A percentile compares a stretch with the other conserved stretches of the same genome.
These are phyloP conservation scores for Wallacemonas collosoma DNA, from an alignment of 208 protist genomes.

Conservation along the genomic window DNA sequence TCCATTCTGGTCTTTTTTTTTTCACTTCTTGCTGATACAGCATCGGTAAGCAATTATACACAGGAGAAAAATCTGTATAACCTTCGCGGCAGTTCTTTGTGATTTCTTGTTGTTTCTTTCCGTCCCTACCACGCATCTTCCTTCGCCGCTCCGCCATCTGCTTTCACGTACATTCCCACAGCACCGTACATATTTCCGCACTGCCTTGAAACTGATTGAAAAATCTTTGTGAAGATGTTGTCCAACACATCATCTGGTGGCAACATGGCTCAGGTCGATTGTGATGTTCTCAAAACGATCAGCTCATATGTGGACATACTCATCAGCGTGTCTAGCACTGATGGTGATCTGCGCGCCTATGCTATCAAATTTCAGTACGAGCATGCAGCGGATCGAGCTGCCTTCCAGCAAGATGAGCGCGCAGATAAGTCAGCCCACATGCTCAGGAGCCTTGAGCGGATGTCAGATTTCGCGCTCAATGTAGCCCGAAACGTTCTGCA, in stretches of 20 bases:
- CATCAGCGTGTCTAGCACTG: constrained; percentile 55
- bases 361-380: constrained; percentile 83
- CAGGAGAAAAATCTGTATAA: too few species aligned
- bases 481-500: constrained; percentile 53
- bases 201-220: not conserved
- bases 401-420: constrained; percentile 49
- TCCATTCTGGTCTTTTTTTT: constrained; percentile 7
- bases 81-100: too few species aligned
- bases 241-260: constrained; percentile 19
- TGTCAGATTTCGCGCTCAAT: constrained; percentile 65
- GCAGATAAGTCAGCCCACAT: constrained; percentile 65
- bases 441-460: constrained; percentile 55
- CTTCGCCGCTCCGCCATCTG: too few species aligned
- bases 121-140: too few species aligned
- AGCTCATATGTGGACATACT: constrained; percentile 62
- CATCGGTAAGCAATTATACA: too few species aligned
- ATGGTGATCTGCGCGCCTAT: constrained; percentile 54
- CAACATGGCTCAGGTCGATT: constrained; percentile 37
- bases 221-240: not conserved
- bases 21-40: not conserved
- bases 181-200: too few species aligned
- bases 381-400: constrained; percentile 76
- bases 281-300: constrained; percentile 52
- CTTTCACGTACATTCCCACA: too few species aligned
- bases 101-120: too few species aligned